Evolutionary conservation across 805 yeast species (phyloP).

Genomic region (Kodamaea kaohsiungensis): DNA sequence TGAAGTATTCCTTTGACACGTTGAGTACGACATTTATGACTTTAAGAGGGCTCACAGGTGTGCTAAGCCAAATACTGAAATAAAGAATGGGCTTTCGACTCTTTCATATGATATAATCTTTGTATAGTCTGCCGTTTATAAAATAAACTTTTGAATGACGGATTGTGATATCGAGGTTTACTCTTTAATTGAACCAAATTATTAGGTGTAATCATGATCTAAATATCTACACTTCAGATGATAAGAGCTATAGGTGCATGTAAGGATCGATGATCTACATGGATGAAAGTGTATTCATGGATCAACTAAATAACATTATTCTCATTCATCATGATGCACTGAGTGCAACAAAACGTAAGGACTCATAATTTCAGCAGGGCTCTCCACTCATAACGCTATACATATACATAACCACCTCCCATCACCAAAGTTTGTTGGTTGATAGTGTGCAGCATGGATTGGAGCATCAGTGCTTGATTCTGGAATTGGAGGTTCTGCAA

Average conservation of each 20-base stretch:
- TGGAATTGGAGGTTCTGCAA: background rate
- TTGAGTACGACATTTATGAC: slow-evolving; percentile 9
- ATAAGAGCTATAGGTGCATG: no score
- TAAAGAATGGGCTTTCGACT: slow-evolving; percentile 8
- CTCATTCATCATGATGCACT: no score
- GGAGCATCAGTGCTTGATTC: background rate
- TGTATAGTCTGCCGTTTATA: background rate
- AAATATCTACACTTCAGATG: no score
- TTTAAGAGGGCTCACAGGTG: slow-evolving; percentile 8
- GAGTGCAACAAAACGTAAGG: no score
- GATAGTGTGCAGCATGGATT: background rate
- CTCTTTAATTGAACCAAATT: no score
- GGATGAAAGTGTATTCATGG: no score
- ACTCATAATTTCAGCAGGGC: background rate
- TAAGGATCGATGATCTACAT: no score
- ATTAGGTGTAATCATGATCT: no score
- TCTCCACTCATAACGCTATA: background rate
- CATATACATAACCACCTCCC: background rate
- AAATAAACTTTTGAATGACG: background rate
- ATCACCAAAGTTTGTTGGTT: background rate
- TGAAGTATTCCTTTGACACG: no score
- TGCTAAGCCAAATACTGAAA: slow-evolving; percentile 7
- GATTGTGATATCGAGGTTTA: background rate
- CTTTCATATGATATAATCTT: slow-evolving; percentile 6
- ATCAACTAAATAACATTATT: no score